phyloP scores from a whole-genome alignment of 371 early-diverging fungal species.

The Lichtheimia hyalospora region DNA sequence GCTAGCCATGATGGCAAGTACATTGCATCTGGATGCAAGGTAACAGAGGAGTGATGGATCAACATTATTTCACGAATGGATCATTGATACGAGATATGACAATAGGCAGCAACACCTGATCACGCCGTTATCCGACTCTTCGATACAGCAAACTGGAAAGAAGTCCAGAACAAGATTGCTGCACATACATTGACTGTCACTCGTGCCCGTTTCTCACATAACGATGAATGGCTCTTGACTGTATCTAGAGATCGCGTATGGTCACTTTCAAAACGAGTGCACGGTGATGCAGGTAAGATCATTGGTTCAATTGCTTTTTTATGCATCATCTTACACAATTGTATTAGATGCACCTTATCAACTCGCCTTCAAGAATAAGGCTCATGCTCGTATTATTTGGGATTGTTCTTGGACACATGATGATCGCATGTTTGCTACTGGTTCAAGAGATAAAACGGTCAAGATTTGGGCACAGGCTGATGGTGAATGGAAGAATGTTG shows the following conservation, averaged over 20 bases:
- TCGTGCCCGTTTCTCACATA: slow-evolving; percentile 73
- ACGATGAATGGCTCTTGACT: slow-evolving; percentile 71
- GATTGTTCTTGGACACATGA: slow-evolving; percentile 83
- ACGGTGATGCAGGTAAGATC: slow-evolving; percentile 19
- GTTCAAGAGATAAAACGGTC: slow-evolving; percentile 88
- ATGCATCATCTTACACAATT: no score
- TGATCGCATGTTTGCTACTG: slow-evolving; percentile 83
- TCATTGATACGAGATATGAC: not conserved
- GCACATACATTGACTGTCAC: slow-evolving; percentile 91
- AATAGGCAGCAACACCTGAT: slow-evolving; percentile 68
- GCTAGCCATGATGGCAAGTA: slow-evolving; percentile 68
- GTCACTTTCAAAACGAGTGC: slow-evolving; percentile 70
- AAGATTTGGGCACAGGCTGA: slow-evolving; percentile 71
- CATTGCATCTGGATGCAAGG: slow-evolving; percentile 85
- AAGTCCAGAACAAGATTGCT: slow-evolving; percentile 54
- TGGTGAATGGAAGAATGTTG: slow-evolving; percentile 37
- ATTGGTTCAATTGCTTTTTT: slow-evolving; percentile 9
- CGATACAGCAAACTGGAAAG: slow-evolving; percentile 73
- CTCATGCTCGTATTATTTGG: slow-evolving; percentile 96
- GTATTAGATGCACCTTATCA: slow-evolving; percentile 45
- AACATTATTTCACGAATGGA: not conserved
- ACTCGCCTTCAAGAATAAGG: slow-evolving; percentile 66
- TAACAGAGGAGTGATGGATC: slow-evolving; percentile 12
- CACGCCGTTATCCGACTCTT: slow-evolving; percentile 81
- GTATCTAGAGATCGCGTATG: slow-evolving; percentile 92